phyloP scores from a whole-genome alignment of 257 asterid species.

The Coffea eugenioides region DNA sequence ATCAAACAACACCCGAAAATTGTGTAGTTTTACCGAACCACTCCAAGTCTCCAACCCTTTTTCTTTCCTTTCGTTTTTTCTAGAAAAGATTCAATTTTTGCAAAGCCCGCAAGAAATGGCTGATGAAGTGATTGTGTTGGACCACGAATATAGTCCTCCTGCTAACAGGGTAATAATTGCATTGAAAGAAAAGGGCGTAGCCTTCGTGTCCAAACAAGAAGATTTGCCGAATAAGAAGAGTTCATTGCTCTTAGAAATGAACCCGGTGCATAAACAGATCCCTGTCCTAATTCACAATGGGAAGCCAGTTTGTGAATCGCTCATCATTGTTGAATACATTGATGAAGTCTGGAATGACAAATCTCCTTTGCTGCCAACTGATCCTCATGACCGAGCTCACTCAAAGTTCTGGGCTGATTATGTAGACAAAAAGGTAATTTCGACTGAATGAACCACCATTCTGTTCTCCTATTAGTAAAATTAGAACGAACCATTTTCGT shows the following conservation, averaged over 20 bases:
- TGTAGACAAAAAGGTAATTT: slow-evolving; percentile 19
- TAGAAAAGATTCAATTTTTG: neutral
- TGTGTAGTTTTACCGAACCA: no score
- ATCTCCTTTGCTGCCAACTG: slow-evolving; percentile 13
- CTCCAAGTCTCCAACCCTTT: neutral
- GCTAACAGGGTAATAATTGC: slow-evolving; percentile 20
- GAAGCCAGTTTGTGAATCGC: slow-evolving; percentile 22
- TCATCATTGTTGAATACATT: slow-evolving; percentile 24
- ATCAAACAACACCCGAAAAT: no score
- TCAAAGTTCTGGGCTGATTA: slow-evolving; percentile 32
- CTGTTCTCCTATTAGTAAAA: no score
- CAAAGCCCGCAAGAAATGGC: neutral
- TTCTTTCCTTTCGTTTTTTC: neutral
- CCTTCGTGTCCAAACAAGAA: slow-evolving; percentile 9
- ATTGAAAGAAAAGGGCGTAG: slow-evolving; percentile 13
- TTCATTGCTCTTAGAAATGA: slow-evolving; percentile 20
- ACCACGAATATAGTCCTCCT: slow-evolving; percentile 2
- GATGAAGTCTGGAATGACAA: slow-evolving; percentile 24
- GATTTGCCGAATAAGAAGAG: slow-evolving; percentile 18
- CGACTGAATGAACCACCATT: no score
- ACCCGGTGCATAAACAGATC: slow-evolving; percentile 19
- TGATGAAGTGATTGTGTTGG: slow-evolving; percentile 15
- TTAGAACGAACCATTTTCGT: no score
- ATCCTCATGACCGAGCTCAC: slow-evolving; percentile 9
- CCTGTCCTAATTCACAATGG: slow-evolving; percentile 14